Percentiles rank a stretch among this genome's conserved stretches.
Conservation (phyloP, 139 green algal genomes). For the Nannochloris sp. region DNA sequence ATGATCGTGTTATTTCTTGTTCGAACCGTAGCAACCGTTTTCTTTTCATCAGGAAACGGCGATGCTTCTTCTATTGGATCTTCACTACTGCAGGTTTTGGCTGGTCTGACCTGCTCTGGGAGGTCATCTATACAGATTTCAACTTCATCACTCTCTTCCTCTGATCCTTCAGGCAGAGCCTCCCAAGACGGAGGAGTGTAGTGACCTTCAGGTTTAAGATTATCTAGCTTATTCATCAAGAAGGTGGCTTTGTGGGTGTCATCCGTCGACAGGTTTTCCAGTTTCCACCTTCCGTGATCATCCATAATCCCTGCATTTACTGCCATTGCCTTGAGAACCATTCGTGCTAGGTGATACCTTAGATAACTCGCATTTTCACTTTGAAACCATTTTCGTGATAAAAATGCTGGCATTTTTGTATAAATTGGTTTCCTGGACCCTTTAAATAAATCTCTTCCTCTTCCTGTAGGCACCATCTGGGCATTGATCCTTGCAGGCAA, state of each 20-base stretch:
- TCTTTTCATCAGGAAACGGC: no score
- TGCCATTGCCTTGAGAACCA: not conserved
- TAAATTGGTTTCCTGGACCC: not conserved
- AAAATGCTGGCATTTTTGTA: constrained; percentile 18
- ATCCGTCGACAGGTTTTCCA: not conserved
- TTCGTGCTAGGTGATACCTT: constrained; percentile 13
- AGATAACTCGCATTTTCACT: constrained; percentile 37
- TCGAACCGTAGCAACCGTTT: no score
- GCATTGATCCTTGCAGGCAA: constrained; percentile 12
- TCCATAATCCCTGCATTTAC: not conserved
- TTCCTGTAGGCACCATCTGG: not conserved
- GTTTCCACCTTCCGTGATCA: not conserved
- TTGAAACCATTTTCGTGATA: constrained; percentile 55
- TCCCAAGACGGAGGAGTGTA: not conserved
- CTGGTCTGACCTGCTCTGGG: no score
- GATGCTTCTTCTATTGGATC: no score
- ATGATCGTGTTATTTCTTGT: no score
- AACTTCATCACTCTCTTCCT: constrained; percentile 1
- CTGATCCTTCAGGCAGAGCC: not conserved
- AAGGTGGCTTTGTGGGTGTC: not conserved
- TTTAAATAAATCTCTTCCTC: not conserved
- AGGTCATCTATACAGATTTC: not conserved
- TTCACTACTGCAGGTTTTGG: no score
- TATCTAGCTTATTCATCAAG: not conserved
- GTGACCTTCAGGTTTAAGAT: not conserved